A percentile compares a stretch with the other conserved stretches of the same genome.
Evolutionary conservation across 352 stramenopile genomes (phyloP).

Genomic region (Nothophytophthora sp.): DNA sequence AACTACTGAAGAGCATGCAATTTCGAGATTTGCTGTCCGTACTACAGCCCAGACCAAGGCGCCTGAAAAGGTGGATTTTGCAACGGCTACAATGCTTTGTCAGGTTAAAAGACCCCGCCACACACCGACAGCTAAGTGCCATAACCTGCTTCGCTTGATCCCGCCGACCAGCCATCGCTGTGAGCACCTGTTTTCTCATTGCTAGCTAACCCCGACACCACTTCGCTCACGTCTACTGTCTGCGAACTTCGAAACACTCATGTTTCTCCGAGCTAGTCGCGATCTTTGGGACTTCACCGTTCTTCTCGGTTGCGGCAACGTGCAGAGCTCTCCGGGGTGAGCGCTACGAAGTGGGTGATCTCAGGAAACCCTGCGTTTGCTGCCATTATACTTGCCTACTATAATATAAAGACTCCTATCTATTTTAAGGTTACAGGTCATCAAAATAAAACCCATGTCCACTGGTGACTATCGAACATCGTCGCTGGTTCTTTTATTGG

Average conservation of each 20-base stretch:
- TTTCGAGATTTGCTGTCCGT: no score
- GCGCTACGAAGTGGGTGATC: no score
- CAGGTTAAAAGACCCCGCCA: not conserved
- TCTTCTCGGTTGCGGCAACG: not conserved
- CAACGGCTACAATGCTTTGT: not conserved
- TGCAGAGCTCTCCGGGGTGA: not conserved
- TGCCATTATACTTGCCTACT: no score
- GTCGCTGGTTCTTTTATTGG: no score
- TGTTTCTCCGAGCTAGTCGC: not conserved
- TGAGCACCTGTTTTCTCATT: not conserved
- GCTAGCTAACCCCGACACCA: not conserved
- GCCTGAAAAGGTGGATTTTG: slow-evolving; percentile 5
- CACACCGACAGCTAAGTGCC: not conserved
- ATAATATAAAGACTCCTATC: no score
- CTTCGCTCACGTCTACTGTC: not conserved
- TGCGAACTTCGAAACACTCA: not conserved
- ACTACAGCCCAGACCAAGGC: no score
- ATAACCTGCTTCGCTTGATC: not conserved
- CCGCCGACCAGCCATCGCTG: slow-evolving; percentile 3
- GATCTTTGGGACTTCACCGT: not conserved
- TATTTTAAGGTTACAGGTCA: no score
- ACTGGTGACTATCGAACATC: no score
- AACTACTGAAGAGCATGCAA: no score
- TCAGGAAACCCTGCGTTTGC: no score
- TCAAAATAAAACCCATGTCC: no score